A percentile compares a stretch with the other conserved stretches of the same genome.
Conservation (phyloP, 1,139 yeast genomes). For the Saccharomyces hybrid region DNA sequence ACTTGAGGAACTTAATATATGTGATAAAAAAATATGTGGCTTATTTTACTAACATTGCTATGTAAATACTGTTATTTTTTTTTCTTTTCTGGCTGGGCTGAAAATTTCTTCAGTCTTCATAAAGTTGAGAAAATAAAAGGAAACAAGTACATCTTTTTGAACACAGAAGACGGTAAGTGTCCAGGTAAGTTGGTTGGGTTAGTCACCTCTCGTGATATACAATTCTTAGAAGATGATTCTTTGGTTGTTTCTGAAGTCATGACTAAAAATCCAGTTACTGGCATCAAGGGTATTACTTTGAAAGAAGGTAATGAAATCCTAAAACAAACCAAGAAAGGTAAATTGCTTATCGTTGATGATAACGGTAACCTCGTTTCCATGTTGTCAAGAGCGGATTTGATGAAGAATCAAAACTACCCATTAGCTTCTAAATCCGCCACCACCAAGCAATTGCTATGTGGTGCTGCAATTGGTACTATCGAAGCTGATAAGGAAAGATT, state of each 20-base stretch:
- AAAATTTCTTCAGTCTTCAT: neutral
- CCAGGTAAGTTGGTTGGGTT: conserved; percentile 92
- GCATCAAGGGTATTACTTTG: conserved; percentile 70
- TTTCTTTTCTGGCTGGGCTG: conserved; percentile 5
- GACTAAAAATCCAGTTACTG: conserved; percentile 86
- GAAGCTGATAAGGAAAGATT: conserved; percentile 84
- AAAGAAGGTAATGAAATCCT: conserved; percentile 83
- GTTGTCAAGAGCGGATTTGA: conserved; percentile 92
- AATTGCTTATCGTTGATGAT: conserved; percentile 83
- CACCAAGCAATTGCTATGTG: conserved; percentile 94
- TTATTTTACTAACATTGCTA: neutral
- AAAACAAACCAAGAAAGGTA: conserved; percentile 93
- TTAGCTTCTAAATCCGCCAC: conserved; percentile 86
- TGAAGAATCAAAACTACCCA: conserved; percentile 91
- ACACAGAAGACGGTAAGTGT: conserved; percentile 67
- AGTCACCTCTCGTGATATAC: conserved; percentile 93
- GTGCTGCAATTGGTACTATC: conserved; percentile 97
- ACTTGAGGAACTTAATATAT: neutral
- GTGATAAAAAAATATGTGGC: neutral
- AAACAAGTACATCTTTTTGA: neutral
- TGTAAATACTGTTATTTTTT: neutral
- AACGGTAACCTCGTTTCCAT: conserved; percentile 74
- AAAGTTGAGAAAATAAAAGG: neutral
- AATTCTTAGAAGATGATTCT: conserved; percentile 72
- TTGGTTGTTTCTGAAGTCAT: conserved; percentile 67